Evolutionary conservation across 805 yeast species (phyloP), one percentile per base, ranked within the genome.

Genomic region (Kregervanrija delftensis): DNA sequence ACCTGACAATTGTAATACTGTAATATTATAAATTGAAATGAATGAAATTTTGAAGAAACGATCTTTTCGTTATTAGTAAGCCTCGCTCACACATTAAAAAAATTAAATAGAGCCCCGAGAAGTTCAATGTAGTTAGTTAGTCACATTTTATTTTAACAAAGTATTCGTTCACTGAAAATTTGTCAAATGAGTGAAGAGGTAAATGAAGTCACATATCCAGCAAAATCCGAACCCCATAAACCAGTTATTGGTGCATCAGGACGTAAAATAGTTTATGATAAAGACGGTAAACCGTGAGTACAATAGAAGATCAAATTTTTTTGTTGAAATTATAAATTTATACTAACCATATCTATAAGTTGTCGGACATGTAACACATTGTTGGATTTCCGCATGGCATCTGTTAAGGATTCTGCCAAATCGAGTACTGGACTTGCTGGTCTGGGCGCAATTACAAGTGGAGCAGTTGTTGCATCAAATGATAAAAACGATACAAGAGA

Each of bases 261-360:
- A 0, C 70, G 83, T 39, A 78, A 76, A 53, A 82, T 88, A 47
- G 64, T 87, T 16, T 79, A 86, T 46, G 96, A 86, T 58, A 81
- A 86, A 59, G 83, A 91, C 63, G 98, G 98, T 1, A 90, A 87
- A 63, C 97, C 97, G 89, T 86, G 71, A 60, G 93, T 78, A 48
- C 11, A 15, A 12, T 11, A 12, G 4, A n/a, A 11, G 12, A 36
- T 9, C 13, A 17, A 12, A 49, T 14, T 28, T 11, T 15, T 33
- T 30, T 10, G 8, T 33, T 15, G 33, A 15, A 22, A 43, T 32
- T 36, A 13, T 36, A 13, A 17, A 22, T 10, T 11, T 11, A 14
- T 17, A 8, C 3, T 14, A 33, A 14, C 4, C 17, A 33, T 33
- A 51, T 13, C 22, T 11, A 8, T 33, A 59, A 59, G 63, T 47